Evolutionary conservation across 148 eudicot genomes (phyloP), one percentile per base, ranked within the genome.

Genomic region (Dianthus caryophyllus): DNA sequence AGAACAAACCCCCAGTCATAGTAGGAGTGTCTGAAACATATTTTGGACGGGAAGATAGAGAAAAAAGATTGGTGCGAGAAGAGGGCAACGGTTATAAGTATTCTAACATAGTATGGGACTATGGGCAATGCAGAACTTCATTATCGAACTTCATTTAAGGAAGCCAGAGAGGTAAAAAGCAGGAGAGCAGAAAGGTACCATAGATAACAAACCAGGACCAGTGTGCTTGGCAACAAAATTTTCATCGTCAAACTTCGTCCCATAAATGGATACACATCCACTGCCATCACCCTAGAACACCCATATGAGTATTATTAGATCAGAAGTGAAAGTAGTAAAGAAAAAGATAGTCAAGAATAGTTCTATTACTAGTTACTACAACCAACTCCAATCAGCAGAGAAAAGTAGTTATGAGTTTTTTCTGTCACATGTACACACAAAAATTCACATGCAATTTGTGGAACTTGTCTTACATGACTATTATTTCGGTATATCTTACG

Each of bases 141-240:
- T 26, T 27, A 55, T 33, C 22, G 33, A 61, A 22, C 14, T n/a
- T 4, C 48, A 61, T 44, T 9, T 10, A 30, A 18, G 5, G 25
- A 26, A 70, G 30, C 2, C 64, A 46, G 55, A 68, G 44, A 38
- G 55, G 26, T 30, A 64, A 77, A 33, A 65, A 63, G 41, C 26
- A 33, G 15, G 33, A 20, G 39, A 49, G 30, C 18, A 25, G 44
- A 43, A 61, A 29, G 38, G 59, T 87, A 92, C 96, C 97, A 89
- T 85, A 63, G 97, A 92, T 68, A 89, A 62, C 68, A 93, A 81
- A 60, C 98, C 96, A 70, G 98, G 98, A 44, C 98, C 96, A 61
- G 98, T 93, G 79, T 93, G 98, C 78, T 93, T 89, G 38, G 96
- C 98, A 56, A 79, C 81, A 64, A 93, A 93, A 80, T 93, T 92